Conservation (phyloP, 768 basidiomycete genomes). For the Suillus spraguei region DNA sequence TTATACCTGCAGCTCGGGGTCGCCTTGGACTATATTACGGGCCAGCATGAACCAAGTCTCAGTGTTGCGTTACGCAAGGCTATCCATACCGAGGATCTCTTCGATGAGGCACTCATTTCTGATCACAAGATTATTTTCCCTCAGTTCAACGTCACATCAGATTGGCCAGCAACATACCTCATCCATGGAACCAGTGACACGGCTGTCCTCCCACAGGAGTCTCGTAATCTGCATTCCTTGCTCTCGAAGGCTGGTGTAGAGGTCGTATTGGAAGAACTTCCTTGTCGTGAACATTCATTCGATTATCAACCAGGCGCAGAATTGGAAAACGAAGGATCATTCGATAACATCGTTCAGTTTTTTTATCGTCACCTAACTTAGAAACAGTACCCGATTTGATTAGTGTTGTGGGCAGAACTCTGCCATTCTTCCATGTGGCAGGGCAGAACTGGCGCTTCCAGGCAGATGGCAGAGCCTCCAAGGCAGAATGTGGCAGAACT, state of each 20-base stretch:
- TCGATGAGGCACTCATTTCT: slow-evolving; percentile 8
- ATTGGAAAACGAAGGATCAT: slow-evolving; percentile 33
- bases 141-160: slow-evolving; percentile 38
- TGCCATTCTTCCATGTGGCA: too few relatives aligned
- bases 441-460: too few relatives aligned
- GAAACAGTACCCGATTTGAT: background rate
- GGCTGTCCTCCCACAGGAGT: slow-evolving; percentile 46
- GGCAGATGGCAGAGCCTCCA: too few relatives aligned
- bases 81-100: slow-evolving; percentile 26
- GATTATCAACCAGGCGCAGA: slow-evolving; percentile 49
- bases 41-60: slow-evolving; percentile 44
- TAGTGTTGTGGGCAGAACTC: too few relatives aligned
- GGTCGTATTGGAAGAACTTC: slow-evolving; percentile 38
- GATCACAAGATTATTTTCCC: slow-evolving; percentile 46
- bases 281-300: slow-evolving; percentile 56
- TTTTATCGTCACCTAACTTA: slow-evolving; percentile 28
- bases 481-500: too few relatives aligned
- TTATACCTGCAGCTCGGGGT: slow-evolving; percentile 62
- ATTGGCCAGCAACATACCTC: slow-evolving; percentile 50
- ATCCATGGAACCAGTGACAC: slow-evolving; percentile 52
- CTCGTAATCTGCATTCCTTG: slow-evolving; percentile 36
- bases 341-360: slow-evolving; percentile 42
- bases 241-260: slow-evolving; percentile 40
- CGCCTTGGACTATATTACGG: slow-evolving; percentile 61
- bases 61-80: slow-evolving; percentile 41